These are phyloP conservation scores for Porcisia hertigi DNA, from an alignment of 208 protist genomes.

Conservation along the genomic window DNA sequence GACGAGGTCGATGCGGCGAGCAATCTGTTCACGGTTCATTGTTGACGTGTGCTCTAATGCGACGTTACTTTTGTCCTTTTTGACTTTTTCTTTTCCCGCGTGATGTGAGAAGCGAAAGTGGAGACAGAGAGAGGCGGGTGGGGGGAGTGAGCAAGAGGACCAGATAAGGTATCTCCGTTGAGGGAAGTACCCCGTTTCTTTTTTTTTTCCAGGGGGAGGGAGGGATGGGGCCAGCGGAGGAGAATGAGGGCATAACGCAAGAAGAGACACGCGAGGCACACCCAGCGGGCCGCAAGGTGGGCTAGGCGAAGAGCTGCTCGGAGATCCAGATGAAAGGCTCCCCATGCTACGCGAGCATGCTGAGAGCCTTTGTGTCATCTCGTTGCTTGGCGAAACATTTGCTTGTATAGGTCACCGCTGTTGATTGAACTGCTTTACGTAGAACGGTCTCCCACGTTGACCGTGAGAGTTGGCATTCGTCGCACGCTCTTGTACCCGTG, in stretches of 20 bases:
- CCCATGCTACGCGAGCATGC: background rate
- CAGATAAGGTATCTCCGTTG: background rate
- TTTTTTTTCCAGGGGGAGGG: too few relatives aligned
- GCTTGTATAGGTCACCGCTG: background rate
- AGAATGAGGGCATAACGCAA: background rate
- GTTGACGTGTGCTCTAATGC: background rate
- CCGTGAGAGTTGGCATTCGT: background rate
- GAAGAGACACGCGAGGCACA: background rate
- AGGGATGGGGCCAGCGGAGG: background rate
- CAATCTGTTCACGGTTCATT: constrained; percentile 73
- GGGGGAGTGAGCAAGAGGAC: background rate
- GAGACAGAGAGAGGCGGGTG: background rate
- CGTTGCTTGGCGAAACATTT: background rate
- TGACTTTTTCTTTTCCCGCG: background rate
- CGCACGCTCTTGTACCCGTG: background rate
- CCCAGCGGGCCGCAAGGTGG: background rate
- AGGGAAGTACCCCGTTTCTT: background rate
- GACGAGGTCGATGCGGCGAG: constrained; percentile 70
- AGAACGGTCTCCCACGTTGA: background rate
- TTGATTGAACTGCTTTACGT: background rate
- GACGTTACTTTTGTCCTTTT: background rate
- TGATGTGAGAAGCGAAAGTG: background rate
- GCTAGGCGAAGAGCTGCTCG: background rate
- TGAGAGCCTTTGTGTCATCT: background rate
- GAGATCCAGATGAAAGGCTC: background rate